Conservation (phyloP, 2,329 filamentous ascomycete genomes). For the Saccharata proteae region DNA sequence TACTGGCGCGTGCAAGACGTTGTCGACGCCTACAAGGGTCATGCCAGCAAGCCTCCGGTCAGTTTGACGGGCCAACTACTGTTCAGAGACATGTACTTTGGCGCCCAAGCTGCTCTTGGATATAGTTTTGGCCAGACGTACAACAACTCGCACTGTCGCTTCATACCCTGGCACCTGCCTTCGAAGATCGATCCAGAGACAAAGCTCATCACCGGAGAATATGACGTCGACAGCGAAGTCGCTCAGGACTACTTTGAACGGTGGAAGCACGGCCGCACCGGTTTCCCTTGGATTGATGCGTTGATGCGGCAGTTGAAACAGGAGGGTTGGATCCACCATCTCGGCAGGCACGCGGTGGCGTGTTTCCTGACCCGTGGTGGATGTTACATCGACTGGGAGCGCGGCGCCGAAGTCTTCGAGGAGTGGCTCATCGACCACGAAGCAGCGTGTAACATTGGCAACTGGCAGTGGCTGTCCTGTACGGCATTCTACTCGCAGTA, state of each 20-base stretch:
- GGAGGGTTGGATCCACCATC: slow-evolving; percentile 72
- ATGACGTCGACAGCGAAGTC: slow-evolving; percentile 49
- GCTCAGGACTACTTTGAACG: slow-evolving; percentile 56
- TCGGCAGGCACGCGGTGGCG: slow-evolving; percentile 65
- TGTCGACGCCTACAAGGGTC: slow-evolving; percentile 39
- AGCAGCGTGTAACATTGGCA: slow-evolving; percentile 58
- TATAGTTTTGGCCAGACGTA: slow-evolving; percentile 51
- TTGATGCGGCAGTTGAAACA: slow-evolving; percentile 61
- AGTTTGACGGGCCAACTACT: slow-evolving; percentile 60
- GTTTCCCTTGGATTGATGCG: slow-evolving; percentile 72
- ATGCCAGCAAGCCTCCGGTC: slow-evolving; percentile 45
- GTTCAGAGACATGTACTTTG: slow-evolving; percentile 78
- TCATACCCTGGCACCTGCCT: slow-evolving; percentile 68
- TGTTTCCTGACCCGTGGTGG: slow-evolving; percentile 72
- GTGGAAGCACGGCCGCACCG: slow-evolving; percentile 58
- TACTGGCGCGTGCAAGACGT: slow-evolving; percentile 60
- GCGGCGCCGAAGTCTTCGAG: slow-evolving; percentile 66
- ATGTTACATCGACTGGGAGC: slow-evolving; percentile 69
- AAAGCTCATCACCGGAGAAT: slow-evolving; percentile 44
- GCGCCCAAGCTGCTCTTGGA: slow-evolving; percentile 58
- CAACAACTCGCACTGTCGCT: slow-evolving; percentile 55
- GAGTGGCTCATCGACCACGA: slow-evolving; percentile 67
- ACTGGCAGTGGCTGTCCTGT: slow-evolving; percentile 70
- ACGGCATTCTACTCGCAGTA: slow-evolving; percentile 65
- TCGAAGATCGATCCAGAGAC: slow-evolving; percentile 38